phyloP scores from a whole-genome alignment of 352 stramenopile genomes.

The Saprolegnia diclina region DNA sequence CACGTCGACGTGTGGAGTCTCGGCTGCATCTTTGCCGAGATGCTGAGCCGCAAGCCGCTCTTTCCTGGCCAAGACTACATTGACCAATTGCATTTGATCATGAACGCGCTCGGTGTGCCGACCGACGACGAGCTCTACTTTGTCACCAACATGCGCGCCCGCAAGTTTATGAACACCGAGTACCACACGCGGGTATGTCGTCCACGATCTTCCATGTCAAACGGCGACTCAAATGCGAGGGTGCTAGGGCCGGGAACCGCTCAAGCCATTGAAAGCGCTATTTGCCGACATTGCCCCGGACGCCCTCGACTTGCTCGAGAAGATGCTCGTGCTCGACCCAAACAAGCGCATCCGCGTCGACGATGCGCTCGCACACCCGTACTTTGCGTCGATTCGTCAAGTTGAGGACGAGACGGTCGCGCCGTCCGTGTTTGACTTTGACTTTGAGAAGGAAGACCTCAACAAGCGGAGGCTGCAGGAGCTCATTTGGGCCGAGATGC shows the following conservation, averaged over 20 bases:
- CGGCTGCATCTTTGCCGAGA: slow-evolving; percentile 99
- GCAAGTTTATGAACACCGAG: slow-evolving; percentile 83
- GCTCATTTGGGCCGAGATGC: slow-evolving; percentile 84
- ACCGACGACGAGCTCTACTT: slow-evolving; percentile 94
- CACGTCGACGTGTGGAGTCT: slow-evolving; percentile 94
- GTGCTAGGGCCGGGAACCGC: slow-evolving; percentile 38
- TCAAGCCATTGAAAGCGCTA: slow-evolving; percentile 63
- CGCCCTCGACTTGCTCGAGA: slow-evolving; percentile 83
- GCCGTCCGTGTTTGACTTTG: slow-evolving; percentile 65
- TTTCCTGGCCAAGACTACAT: slow-evolving; percentile 95
- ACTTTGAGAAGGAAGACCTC: slow-evolving; percentile 84
- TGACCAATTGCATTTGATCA: slow-evolving; percentile 96
- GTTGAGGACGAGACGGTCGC: slow-evolving; percentile 82
- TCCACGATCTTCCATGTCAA: neutral
- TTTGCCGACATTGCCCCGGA: slow-evolving; percentile 61
- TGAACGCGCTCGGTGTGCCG: slow-evolving; percentile 93
- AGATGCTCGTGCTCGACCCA: slow-evolving; percentile 91
- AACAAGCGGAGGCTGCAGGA: slow-evolving; percentile 76
- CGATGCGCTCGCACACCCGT: slow-evolving; percentile 86
- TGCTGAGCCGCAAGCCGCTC: slow-evolving; percentile 95
- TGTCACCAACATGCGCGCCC: slow-evolving; percentile 86
- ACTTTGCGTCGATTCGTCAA: slow-evolving; percentile 85
- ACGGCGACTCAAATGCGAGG: neutral
- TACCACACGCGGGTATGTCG: slow-evolving; percentile 49
- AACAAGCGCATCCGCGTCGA: slow-evolving; percentile 87